Evolutionary conservation across 2,329 filamentous ascomycete genomes (phyloP), one percentile per base, ranked within the genome.

Genomic region (Apiospora marii): DNA sequence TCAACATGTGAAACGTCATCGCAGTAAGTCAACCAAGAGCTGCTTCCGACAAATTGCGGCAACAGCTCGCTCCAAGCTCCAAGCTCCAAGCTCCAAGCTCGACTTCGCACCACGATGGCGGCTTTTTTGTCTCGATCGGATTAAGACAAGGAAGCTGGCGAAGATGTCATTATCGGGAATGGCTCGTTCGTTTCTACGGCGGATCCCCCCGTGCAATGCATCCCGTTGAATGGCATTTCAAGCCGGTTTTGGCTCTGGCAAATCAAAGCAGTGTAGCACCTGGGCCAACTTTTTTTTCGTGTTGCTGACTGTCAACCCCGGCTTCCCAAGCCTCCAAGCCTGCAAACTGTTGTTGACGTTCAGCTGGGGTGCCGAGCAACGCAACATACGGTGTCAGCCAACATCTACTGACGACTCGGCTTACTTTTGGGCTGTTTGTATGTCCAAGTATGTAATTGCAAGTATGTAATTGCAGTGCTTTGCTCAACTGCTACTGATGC

Each of bases 341-440:
- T 61, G 53, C 30, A 16, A 61, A 58, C 7, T 6, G 48, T 51
- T 64, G 58, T 64, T 64, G 58, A 64, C 34, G 34, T 37, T 34
- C 58, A 24, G 19, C 58, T n/a, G 19, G 34, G 34, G 58, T 64
- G 58, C 58, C 58, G 34, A 64, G 58, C 58, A 64, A 64, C 58
- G 58, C 58, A 64, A 64, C 58, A n/a, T 64, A 64, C 58, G 58
- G 58, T 64, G 58, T 64, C 58, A 64, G 34, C 58, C 58, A 61
- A 61, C 53, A 37, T 61, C 30, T 37, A 41, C 37, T 37, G 19
- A 30, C 30, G 53, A 22, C 16, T 61, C 53, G 53, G 53, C 13
- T 37, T 61, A 37, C 46, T n/a, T 49, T 49, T 4, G 19, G 44
- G 44, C 16, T 41, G 37, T 41, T 41, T 41, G 7, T 41, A 48